Evolutionary conservation across 2,329 filamentous ascomycete species (phyloP).

Genomic region (Microdochium trichocladiopsis): DNA sequence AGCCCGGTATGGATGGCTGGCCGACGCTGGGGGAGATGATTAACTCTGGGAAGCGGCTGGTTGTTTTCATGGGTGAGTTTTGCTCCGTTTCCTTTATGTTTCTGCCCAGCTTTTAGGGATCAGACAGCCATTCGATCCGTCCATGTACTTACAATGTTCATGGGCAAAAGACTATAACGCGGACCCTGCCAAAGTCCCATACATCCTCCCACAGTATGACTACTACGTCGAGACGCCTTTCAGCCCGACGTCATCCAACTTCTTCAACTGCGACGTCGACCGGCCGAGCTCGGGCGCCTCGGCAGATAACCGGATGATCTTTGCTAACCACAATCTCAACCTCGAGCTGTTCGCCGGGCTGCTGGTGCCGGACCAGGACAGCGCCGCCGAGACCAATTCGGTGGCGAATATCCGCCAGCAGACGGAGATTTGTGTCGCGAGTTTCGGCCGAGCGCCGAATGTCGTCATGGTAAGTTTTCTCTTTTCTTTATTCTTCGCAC

Average conservation of each 20-base stretch:
- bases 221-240: slow-evolving; percentile 70
- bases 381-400: slow-evolving; percentile 36
- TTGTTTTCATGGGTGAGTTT: slow-evolving; percentile 61
- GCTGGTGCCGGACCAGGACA: slow-evolving; percentile 21
- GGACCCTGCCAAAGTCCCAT: slow-evolving; percentile 43
- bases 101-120: too few relatives aligned
- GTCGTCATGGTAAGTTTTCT: slow-evolving; percentile 27
- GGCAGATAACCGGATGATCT: slow-evolving; percentile 31
- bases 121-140: too few relatives aligned
- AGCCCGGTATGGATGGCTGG: slow-evolving; percentile 45
- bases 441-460: slow-evolving; percentile 23
- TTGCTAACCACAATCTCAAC: slow-evolving; percentile 33
- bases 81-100: background rate
- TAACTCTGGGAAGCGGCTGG: slow-evolving; percentile 50
- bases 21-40: slow-evolving; percentile 66
- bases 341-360: slow-evolving; percentile 22
- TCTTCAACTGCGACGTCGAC: slow-evolving; percentile 59
- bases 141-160: slow-evolving; percentile 11
- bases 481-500: background rate
- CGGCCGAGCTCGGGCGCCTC: slow-evolving; percentile 41
- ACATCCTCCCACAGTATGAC: slow-evolving; percentile 56
- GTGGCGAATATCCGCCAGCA: slow-evolving; percentile 36
- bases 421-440: slow-evolving; percentile 20
- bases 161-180: slow-evolving; percentile 49
- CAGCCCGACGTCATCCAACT: slow-evolving; percentile 50